These are phyloP conservation scores for Cichorium intybus DNA, from an alignment of 140 eudicot species.

Conservation along the genomic window DNA sequence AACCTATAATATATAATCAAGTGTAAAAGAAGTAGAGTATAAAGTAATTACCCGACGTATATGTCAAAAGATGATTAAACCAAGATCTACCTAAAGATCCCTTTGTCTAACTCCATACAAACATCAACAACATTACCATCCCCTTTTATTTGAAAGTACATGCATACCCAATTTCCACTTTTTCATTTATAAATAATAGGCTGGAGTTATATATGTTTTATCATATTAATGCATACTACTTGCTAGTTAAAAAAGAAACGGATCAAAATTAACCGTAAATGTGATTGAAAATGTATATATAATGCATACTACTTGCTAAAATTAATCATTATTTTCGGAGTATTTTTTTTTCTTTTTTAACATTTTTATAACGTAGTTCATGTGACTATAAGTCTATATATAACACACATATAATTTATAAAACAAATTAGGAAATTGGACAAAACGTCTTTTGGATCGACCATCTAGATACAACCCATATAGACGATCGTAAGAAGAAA, in stretches of 20 bases:
- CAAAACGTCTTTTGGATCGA: not conserved
- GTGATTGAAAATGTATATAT: not conserved
- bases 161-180: not conserved
- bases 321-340: no score
- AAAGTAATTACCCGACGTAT: constrained; percentile 12
- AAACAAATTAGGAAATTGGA: not conserved
- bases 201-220: no score
- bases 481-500: not conserved
- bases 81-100: constrained; percentile 29
- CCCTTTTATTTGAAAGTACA: constrained; percentile 1
- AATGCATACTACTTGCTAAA: no score
- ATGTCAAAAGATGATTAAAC: constrained; percentile 23
- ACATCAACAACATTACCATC: constrained; percentile 24
- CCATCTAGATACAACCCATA: not conserved
- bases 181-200: not conserved
- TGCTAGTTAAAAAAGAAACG: no score
- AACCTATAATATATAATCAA: not conserved
- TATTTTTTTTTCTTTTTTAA: no score
- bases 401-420: not conserved
- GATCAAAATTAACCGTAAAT: not conserved
- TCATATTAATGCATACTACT: no score
- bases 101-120: constrained; percentile 22
- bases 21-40: not conserved
- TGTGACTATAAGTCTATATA: not conserved
- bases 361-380: no score